A percentile compares a stretch with the other conserved stretches of the same genome.
phyloP scores from a whole-genome alignment of 257 asterid species.

The Ophiorrhiza pumila region DNA sequence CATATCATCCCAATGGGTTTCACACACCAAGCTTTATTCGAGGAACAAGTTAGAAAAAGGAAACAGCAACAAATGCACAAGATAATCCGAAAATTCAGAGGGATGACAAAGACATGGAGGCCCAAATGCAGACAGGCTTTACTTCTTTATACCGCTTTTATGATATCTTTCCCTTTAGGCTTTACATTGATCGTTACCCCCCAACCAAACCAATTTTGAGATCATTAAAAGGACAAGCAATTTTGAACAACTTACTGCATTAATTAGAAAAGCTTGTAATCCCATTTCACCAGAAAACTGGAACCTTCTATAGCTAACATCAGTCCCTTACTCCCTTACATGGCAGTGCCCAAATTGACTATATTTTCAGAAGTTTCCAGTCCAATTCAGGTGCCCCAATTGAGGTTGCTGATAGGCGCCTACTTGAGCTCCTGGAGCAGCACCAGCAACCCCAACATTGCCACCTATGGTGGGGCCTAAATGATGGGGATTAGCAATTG shows the following conservation, averaged over 20 bases:
- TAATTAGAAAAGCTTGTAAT: constrained; percentile 16
- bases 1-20: neutral
- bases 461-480: constrained; percentile 71
- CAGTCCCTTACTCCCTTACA: constrained; percentile 28
- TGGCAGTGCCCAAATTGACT: constrained; percentile 33
- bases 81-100: constrained; percentile 14
- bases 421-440: constrained; percentile 77
- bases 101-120: neutral
- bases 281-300: constrained; percentile 38
- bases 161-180: neutral
- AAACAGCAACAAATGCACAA: constrained; percentile 3
- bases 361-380: constrained; percentile 63
- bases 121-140: constrained; percentile 19
- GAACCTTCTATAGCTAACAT: constrained; percentile 42
- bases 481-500: constrained; percentile 78
- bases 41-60: neutral
- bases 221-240: no score
- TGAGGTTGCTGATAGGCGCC: constrained; percentile 93
- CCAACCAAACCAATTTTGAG: neutral
- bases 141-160: constrained; percentile 22
- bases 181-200: neutral
- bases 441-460: constrained; percentile 73
- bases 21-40: constrained; percentile 6
- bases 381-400: constrained; percentile 83
- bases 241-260: constrained; percentile 19